Percentiles rank a stretch among this genome's conserved stretches.
phyloP scores from a whole-genome alignment of 345 rosid species.

The Hevea brasiliensis region DNA sequence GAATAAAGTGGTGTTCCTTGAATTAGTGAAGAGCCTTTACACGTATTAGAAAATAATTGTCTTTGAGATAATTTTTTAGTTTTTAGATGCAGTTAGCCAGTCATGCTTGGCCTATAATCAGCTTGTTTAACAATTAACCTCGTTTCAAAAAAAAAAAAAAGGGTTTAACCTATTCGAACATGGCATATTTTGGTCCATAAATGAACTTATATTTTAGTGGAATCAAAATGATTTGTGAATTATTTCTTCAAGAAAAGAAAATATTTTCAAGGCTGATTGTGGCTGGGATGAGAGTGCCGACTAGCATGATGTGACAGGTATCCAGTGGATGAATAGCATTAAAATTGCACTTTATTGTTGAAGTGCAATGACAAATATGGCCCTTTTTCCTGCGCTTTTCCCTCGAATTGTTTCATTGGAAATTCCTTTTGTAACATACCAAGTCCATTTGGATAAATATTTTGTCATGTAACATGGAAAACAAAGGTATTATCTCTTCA shows the following conservation, averaged over 20 bases:
- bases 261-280: constrained; percentile 22
- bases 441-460: constrained; percentile 1
- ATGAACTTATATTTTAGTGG: neutral
- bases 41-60: neutral
- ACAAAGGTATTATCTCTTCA: neutral
- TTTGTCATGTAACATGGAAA: constrained; percentile 2
- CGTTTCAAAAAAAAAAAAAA: too few species aligned
- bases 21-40: neutral
- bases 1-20: constrained; percentile 8
- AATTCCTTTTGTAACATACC: neutral
- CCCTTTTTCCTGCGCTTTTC: constrained; percentile 8
- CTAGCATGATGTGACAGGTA: constrained; percentile 41
- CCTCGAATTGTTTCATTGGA: neutral
- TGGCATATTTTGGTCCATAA: constrained; percentile 1
- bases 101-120: constrained; percentile 9
- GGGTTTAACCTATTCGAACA: neutral
- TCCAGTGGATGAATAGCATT: constrained; percentile 15
- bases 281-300: constrained; percentile 32
- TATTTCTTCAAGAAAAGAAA: constrained; percentile 4
- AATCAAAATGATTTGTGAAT: constrained; percentile 9
- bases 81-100: neutral
- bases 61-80: neutral
- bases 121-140: constrained; percentile 4
- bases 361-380: constrained; percentile 19
- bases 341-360: constrained; percentile 15